Evolutionary conservation across 495 filamentous ascomycete genomes (phyloP).

Genomic region (Aspergillus steynii): DNA sequence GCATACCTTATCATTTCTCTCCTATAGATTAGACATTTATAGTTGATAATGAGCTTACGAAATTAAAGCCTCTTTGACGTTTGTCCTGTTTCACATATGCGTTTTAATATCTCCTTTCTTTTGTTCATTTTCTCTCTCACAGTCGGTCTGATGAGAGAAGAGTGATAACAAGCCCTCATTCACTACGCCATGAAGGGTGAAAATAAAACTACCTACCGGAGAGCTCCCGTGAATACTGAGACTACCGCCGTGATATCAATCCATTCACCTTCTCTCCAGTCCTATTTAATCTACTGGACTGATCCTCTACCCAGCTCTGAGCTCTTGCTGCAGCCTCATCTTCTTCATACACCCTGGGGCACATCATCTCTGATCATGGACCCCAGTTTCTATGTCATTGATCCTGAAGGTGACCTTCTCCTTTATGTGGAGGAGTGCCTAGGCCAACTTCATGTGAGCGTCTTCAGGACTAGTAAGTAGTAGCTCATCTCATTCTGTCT

Average conservation of each 20-base stretch:
- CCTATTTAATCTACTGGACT: too few relatives aligned
- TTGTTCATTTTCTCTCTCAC: too few relatives aligned
- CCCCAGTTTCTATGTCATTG: constrained; percentile 3
- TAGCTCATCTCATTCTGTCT: neutral
- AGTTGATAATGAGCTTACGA: constrained; percentile 16
- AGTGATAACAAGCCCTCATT: neutral
- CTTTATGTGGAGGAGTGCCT: constrained; percentile 6
- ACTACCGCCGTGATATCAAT: too few relatives aligned
- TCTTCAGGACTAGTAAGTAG: constrained; percentile 2
- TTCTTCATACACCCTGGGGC: too few relatives aligned
- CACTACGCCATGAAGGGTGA: neutral
- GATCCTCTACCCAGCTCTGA: too few relatives aligned
- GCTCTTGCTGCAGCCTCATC: too few relatives aligned
- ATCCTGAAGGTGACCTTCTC: constrained; percentile 17
- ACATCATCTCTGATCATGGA: constrained; percentile 3
- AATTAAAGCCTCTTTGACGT: neutral
- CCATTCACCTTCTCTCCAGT: too few relatives aligned
- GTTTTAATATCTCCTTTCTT: neutral
- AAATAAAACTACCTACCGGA: too few relatives aligned
- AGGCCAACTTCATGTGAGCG: neutral
- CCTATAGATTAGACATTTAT: constrained; percentile 6
- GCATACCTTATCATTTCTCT: constrained; percentile 1
- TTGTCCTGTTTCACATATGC: neutral
- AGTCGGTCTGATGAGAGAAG: neutral
- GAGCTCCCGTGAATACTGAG: too few relatives aligned